These are phyloP conservation scores for Agaricus blazei DNA, from an alignment of 768 basidiomycete genomes.

Conservation along the genomic window DNA sequence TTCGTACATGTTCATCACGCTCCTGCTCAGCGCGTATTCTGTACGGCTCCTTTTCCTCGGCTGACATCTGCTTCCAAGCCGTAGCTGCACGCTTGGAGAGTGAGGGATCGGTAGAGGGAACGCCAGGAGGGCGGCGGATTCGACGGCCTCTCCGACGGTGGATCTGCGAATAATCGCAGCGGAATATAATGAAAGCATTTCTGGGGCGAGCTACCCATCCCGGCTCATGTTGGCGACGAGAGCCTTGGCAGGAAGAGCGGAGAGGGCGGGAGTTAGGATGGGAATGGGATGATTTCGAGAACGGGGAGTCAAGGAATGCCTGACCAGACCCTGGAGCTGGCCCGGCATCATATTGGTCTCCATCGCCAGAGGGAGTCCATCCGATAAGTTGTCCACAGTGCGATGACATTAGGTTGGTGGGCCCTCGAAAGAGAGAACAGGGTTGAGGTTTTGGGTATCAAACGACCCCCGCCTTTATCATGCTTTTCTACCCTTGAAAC, in stretches of 20 bases:
- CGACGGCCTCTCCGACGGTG: constrained; percentile 35
- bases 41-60: constrained; percentile 44
- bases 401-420: neutral
- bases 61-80: constrained; percentile 61
- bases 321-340: constrained; percentile 11
- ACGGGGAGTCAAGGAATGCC: constrained; percentile 15
- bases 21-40: constrained; percentile 50
- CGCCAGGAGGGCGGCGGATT: constrained; percentile 28
- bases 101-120: constrained; percentile 37
- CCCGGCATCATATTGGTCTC: constrained; percentile 21
- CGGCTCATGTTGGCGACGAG: constrained; percentile 40
- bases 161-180: constrained; percentile 54
- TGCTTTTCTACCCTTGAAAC: neutral
- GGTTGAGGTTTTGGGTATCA: neutral
- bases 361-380: constrained; percentile 26
- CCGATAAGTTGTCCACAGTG: constrained; percentile 14
- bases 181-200: constrained; percentile 71
- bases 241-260: constrained; percentile 18
- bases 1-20: constrained; percentile 49
- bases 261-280: constrained; percentile 15
- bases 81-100: constrained; percentile 76
- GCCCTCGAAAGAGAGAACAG: neutral
- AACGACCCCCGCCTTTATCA: neutral
- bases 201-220: constrained; percentile 63
- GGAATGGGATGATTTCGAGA: constrained; percentile 11